These are phyloP conservation scores for Fagus sylvatica DNA, from an alignment of 306 rosid genomes.

Conservation along the genomic window DNA sequence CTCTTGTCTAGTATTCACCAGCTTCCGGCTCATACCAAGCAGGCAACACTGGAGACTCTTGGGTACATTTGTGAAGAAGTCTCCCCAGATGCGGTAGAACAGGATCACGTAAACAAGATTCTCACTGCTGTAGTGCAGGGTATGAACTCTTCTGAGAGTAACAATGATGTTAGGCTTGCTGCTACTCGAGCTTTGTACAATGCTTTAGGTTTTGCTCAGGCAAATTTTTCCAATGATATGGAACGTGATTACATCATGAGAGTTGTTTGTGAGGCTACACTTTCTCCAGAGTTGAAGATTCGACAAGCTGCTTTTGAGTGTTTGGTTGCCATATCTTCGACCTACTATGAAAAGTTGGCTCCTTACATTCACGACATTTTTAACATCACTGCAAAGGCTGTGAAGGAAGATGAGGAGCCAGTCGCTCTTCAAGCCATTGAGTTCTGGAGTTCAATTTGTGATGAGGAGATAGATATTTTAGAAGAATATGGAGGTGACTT, in stretches of 20 bases:
- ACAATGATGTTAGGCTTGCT: conserved; percentile 74
- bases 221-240: conserved; percentile 86
- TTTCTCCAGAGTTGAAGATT: conserved; percentile 71
- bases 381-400: conserved; percentile 85
- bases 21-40: conserved; percentile 73
- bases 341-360: conserved; percentile 83
- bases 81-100: conserved; percentile 67
- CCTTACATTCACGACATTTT: conserved; percentile 80
- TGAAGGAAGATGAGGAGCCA: conserved; percentile 86
- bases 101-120: conserved; percentile 79
- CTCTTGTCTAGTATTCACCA: conserved; percentile 73
- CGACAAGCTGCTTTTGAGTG: conserved; percentile 86
- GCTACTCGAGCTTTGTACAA: conserved; percentile 68
- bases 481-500: conserved; percentile 90
- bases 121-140: conserved; percentile 91
- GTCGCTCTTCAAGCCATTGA: conserved; percentile 94
- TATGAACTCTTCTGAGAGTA: conserved; percentile 70
- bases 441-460: conserved; percentile 96
- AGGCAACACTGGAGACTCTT: conserved; percentile 91
- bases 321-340: conserved; percentile 84
- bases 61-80: conserved; percentile 96
- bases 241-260: conserved; percentile 88
- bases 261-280: conserved; percentile 92
- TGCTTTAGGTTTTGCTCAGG: conserved; percentile 94
- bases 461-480: conserved; percentile 86